Evolutionary conservation across 106 monocot species (phyloP).

Genomic region (Dendrobium officinale): DNA sequence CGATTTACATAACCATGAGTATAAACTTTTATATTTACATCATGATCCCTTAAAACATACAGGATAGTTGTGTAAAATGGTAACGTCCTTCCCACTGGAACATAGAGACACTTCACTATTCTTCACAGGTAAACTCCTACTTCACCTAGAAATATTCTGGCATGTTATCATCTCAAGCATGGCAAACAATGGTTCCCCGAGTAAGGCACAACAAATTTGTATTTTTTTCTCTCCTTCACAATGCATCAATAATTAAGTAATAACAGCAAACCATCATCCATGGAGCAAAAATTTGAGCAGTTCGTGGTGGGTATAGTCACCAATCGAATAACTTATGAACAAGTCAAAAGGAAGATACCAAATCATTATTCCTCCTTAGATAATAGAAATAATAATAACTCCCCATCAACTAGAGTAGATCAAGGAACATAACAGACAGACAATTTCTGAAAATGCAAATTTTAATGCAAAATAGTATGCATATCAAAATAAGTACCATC

Average conservation of each 20-base stretch:
- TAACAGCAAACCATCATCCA: no score
- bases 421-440: neutral
- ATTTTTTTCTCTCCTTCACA: no score
- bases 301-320: no score
- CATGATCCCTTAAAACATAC: neutral
- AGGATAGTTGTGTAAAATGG: neutral
- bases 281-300: no score
- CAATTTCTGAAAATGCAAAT: neutral
- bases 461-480: neutral
- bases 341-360: no score
- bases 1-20: neutral
- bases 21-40: neutral
- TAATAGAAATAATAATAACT: neutral
- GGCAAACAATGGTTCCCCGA: neutral
- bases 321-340: no score
- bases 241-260: no score
- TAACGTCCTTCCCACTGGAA: neutral
- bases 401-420: neutral
- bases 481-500: constrained; percentile 39
- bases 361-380: no score
- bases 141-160: no score
- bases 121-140: neutral
- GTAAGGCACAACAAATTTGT: neutral
- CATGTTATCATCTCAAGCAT: neutral
- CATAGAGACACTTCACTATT: neutral